Evolutionary conservation across 768 basidiomycete species (phyloP).

Genomic region (Pisolithus marmoratus): DNA sequence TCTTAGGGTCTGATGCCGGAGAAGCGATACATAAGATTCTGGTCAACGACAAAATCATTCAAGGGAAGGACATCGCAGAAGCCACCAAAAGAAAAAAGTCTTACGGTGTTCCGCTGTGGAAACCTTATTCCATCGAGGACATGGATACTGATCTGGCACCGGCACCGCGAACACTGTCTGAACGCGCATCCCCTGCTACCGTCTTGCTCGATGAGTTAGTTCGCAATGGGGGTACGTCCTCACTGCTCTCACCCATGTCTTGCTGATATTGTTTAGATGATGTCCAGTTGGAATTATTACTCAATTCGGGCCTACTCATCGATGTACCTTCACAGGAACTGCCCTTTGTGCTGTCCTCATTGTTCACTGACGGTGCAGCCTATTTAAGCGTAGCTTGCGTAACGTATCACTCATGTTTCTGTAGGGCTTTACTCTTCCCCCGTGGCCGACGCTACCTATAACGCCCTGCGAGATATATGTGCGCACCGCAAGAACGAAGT

Average conservation of each 20-base stretch:
- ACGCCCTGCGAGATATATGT: slow-evolving; percentile 33
- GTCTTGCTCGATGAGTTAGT: slow-evolving; percentile 28
- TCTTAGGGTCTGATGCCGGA: slow-evolving; percentile 28
- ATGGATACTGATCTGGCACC: slow-evolving; percentile 16
- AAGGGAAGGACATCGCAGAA: slow-evolving; percentile 23
- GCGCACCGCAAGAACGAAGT: slow-evolving; percentile 9
- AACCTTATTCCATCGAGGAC: slow-evolving; percentile 9
- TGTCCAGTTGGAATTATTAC: slow-evolving; percentile 31
- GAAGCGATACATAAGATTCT: slow-evolving; percentile 43
- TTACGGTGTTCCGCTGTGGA: slow-evolving; percentile 30
- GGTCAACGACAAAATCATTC: slow-evolving; percentile 32
- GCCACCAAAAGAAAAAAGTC: slow-evolving; percentile 14
- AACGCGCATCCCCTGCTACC: slow-evolving; percentile 21
- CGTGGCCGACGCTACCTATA: slow-evolving; percentile 26
- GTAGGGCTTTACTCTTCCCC: slow-evolving; percentile 21
- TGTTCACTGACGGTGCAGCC: slow-evolving; percentile 38
- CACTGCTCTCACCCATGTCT: not conserved
- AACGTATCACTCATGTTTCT: slow-evolving; percentile 8
- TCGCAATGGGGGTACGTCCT: slow-evolving; percentile 30
- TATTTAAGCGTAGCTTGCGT: not conserved
- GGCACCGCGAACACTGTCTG: slow-evolving; percentile 2
- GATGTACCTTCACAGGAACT: slow-evolving; percentile 26
- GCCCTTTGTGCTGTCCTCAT: slow-evolving; percentile 30
- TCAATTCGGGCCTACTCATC: slow-evolving; percentile 39
- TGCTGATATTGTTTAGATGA: slow-evolving; percentile 31